These are phyloP conservation scores for Trichophyton benhamiae DNA, from an alignment of 2,329 filamentous ascomycete species.

Conservation along the genomic window DNA sequence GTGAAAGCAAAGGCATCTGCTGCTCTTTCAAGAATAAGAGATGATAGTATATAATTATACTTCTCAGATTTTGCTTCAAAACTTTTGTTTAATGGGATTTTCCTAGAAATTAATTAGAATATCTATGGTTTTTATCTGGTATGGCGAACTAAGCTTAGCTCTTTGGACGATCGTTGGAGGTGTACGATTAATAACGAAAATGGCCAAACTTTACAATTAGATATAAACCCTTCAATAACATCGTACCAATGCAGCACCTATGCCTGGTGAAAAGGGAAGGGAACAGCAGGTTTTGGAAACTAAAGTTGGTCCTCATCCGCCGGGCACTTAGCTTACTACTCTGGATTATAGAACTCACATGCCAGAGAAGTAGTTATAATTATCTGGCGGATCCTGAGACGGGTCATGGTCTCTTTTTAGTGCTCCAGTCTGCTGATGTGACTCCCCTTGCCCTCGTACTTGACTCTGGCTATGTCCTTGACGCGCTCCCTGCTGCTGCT, in stretches of 20 bases:
- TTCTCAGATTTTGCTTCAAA: neutral
- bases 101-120: neutral
- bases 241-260: neutral
- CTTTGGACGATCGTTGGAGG: neutral
- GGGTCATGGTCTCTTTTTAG: neutral
- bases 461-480: neutral
- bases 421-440: neutral
- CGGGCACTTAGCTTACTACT: neutral
- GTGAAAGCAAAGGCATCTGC: constrained; percentile 73
- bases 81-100: neutral
- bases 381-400: neutral
- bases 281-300: neutral
- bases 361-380: neutral
- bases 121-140: neutral
- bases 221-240: neutral
- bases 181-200: neutral
- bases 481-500: neutral
- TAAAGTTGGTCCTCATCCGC: neutral
- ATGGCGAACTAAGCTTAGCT: neutral
- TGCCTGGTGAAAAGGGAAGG: neutral
- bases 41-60: neutral
- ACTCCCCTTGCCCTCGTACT: neutral
- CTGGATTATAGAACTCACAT: neutral
- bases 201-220: neutral
- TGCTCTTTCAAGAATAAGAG: constrained; percentile 40